Conservation (phyloP, 257 asterid genomes). For the Jasminum sambac region DNA sequence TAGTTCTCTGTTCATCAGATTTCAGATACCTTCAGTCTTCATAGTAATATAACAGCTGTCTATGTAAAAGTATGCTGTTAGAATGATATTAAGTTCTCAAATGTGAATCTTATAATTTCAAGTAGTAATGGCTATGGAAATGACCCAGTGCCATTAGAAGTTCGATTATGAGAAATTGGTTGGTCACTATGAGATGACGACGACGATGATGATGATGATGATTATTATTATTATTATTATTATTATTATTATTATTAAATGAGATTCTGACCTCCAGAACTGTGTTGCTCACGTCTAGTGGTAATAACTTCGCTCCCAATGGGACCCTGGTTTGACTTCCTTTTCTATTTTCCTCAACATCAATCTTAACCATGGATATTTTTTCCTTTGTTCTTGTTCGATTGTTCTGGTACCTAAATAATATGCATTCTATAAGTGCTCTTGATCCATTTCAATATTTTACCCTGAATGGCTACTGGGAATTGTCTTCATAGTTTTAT, state of each 20-base stretch:
- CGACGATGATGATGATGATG: too few species aligned
- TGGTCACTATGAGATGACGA: too few species aligned
- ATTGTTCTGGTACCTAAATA: conserved; percentile 14
- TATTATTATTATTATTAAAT: not conserved
- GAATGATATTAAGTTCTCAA: not conserved
- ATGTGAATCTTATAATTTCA: not conserved
- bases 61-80: not conserved
- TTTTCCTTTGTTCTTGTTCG: conserved; percentile 14
- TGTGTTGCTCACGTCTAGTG: conserved; percentile 2
- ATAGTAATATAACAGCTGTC: conserved; percentile 19
- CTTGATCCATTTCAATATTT: not conserved
- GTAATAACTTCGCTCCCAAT: conserved; percentile 10
- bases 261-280: not conserved
- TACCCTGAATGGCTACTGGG: not conserved
- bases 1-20: not conserved
- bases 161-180: too few species aligned
- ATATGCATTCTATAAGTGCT: not conserved
- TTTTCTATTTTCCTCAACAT: not conserved
- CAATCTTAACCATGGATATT: not conserved
- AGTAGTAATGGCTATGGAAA: not conserved
- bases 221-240: too few species aligned
- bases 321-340: not conserved
- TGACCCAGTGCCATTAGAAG: conserved; percentile 12
- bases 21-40: not conserved
- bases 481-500: not conserved